Conservation (phyloP, 2,329 filamentous ascomycete genomes). For the Fusarium bactridioides region DNA sequence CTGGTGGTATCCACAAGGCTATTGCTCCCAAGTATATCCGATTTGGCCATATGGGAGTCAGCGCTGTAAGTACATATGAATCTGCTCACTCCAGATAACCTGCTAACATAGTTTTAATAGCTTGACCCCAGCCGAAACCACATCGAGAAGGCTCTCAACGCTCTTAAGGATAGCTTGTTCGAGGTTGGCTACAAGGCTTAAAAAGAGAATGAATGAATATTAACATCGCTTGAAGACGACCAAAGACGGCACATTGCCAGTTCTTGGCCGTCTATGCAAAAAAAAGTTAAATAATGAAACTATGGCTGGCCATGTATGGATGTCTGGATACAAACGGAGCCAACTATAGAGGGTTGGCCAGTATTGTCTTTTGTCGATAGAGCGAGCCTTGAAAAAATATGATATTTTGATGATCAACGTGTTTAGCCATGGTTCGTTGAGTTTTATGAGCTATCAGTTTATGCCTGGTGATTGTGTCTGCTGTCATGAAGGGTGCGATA, state of each 20-base stretch:
- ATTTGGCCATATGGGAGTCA: slow-evolving; percentile 98
- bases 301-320: slow-evolving; percentile 16
- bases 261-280: not conserved
- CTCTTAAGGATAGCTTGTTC: slow-evolving; percentile 75
- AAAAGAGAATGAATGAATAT: not conserved
- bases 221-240: not conserved
- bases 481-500: not conserved
- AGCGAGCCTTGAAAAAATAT: slow-evolving; percentile 24
- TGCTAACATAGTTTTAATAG: slow-evolving; percentile 46
- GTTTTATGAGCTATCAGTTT: slow-evolving; percentile 1
- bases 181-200: slow-evolving; percentile 72
- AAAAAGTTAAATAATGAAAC: slow-evolving; percentile 21
- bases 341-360: slow-evolving; percentile 13
- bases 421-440: slow-evolving; percentile 1
- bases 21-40: slow-evolving; percentile 93
- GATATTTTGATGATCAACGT: slow-evolving; percentile 4
- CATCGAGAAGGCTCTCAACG: slow-evolving; percentile 83
- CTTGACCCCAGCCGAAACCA: slow-evolving; percentile 81
- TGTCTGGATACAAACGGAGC: slow-evolving; percentile 19
- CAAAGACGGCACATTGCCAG: too few species aligned
- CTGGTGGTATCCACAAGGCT: slow-evolving; percentile 94
- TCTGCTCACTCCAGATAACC: not conserved
- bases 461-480: not conserved
- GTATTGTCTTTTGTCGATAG: slow-evolving; percentile 16
- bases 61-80: slow-evolving; percentile 65